Conservation (phyloP, 306 rosid species). For the Dalbergia oliveri region DNA sequence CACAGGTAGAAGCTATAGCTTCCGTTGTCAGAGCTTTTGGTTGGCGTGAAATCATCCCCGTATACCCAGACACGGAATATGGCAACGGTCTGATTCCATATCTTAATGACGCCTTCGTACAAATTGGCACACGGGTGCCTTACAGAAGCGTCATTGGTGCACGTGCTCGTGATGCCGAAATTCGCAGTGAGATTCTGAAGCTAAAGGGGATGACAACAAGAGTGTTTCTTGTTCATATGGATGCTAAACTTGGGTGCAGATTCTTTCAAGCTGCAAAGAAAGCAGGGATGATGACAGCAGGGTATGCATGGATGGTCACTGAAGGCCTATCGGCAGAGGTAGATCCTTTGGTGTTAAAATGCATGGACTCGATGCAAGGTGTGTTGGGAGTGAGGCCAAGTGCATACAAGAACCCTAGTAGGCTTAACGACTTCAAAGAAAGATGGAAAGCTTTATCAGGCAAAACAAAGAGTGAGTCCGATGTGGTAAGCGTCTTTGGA, state of each 20-base stretch:
- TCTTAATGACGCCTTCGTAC: constrained; percentile 43
- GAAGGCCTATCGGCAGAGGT: constrained; percentile 42
- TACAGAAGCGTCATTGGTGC: constrained; percentile 36
- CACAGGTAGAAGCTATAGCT: constrained; percentile 44
- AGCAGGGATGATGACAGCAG: constrained; percentile 39
- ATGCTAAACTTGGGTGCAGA: constrained; percentile 14
- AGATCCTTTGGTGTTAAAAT: constrained; percentile 7
- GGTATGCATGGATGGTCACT: constrained; percentile 43
- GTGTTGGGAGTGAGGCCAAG: constrained; percentile 49
- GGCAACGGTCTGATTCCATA: constrained; percentile 55
- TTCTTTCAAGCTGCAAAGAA: constrained; percentile 46
- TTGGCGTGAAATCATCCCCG: constrained; percentile 51
- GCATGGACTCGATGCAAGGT: constrained; percentile 50
- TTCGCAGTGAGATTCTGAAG: constrained; percentile 32
- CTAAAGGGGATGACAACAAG: constrained; percentile 31
- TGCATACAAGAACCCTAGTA: neutral
- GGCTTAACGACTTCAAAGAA: constrained; percentile 29
- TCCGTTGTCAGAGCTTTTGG: constrained; percentile 41
- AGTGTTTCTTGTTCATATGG: constrained; percentile 55
- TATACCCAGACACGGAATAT: constrained; percentile 54
- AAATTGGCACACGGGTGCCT: constrained; percentile 30
- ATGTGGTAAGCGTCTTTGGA: constrained; percentile 18
- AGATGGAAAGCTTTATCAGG: constrained; percentile 10
- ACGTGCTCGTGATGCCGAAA: neutral
- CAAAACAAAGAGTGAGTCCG: neutral